Conservation (phyloP, 2,329 filamentous ascomycete species). For the Nemania bipapillata region DNA sequence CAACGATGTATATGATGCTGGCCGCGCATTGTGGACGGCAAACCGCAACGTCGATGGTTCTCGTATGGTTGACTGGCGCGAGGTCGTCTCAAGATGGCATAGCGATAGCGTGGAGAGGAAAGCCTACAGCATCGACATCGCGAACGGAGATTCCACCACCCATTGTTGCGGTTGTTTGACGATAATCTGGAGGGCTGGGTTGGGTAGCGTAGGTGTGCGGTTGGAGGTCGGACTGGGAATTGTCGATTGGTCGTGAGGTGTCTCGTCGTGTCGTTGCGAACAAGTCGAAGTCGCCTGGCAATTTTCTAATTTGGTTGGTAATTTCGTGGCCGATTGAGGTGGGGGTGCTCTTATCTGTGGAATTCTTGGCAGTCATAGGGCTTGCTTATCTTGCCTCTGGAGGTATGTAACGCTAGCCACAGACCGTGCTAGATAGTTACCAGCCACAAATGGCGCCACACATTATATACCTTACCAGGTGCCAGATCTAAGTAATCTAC, state of each 20-base stretch:
- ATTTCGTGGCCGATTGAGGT: conserved; percentile 23
- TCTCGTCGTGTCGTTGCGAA: conserved; percentile 31
- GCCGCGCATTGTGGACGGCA: conserved; percentile 13
- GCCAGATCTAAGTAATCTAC: not conserved
- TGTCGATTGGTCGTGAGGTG: conserved; percentile 31
- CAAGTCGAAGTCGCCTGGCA: conserved; percentile 14
- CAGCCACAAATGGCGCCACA: no score
- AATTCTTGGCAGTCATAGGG: conserved; percentile 40
- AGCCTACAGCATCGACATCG: conserved; percentile 79
- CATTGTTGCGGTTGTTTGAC: conserved; percentile 72
- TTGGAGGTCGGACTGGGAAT: conserved; percentile 8
- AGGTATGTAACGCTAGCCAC: no score
- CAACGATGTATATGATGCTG: conserved; percentile 36
- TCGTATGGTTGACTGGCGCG: conserved; percentile 31
- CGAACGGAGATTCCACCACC: conserved; percentile 81
- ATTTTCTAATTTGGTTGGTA: conserved; percentile 39
- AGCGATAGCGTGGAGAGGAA: conserved; percentile 47
- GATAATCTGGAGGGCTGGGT: not conserved
- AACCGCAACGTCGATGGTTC: conserved; percentile 26
- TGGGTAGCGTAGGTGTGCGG: no score
- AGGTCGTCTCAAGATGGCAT: conserved; percentile 32
- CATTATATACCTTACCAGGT: not conserved
- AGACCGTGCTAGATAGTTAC: no score
- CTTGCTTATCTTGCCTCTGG: conserved; percentile 34
- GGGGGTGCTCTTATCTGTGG: conserved; percentile 24